phyloP scores from a whole-genome alignment of 129 eudicot genomes.

The Tagetes erecta region DNA sequence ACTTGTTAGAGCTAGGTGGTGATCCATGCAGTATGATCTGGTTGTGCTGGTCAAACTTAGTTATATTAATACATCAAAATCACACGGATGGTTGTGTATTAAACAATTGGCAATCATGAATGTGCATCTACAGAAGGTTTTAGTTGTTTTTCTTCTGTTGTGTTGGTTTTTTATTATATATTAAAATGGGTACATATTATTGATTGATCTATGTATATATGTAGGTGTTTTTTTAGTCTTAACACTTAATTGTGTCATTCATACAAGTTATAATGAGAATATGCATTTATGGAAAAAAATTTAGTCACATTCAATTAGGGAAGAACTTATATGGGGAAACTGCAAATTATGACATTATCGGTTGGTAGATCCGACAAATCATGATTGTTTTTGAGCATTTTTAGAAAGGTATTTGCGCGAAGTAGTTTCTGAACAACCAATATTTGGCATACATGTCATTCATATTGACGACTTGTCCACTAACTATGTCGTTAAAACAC shows the following conservation, averaged over 20 bases:
- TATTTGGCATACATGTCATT: conserved; percentile 24
- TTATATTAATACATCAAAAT: conserved; percentile 27
- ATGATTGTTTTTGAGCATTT: conserved; percentile 23
- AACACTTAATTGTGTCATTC: conserved; percentile 22
- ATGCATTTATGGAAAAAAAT: not conserved
- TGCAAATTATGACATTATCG: not conserved
- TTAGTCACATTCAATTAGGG: not conserved
- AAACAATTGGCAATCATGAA: conserved; percentile 35
- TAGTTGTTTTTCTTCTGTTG: conserved; percentile 38
- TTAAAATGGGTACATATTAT: not conserved
- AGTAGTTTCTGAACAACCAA: conserved; percentile 18
- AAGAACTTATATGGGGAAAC: conserved; percentile 18
- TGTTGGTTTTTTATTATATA: conserved; percentile 34
- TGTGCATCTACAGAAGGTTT: conserved; percentile 32
- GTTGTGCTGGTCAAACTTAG: conserved; percentile 30
- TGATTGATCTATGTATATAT: not conserved
- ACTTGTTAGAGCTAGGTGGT: not conserved
- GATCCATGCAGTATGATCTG: conserved; percentile 30
- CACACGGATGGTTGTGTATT: conserved; percentile 33
- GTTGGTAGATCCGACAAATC: conserved; percentile 21
- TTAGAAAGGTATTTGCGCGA: conserved; percentile 7
- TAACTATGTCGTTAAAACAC: no score
- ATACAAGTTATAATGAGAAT: conserved; percentile 4
- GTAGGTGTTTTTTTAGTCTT: not conserved
- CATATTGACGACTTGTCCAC: no score